Conservation (phyloP, 371 early-diverging fungal genomes). For the Zancudomyces culisetae region DNA sequence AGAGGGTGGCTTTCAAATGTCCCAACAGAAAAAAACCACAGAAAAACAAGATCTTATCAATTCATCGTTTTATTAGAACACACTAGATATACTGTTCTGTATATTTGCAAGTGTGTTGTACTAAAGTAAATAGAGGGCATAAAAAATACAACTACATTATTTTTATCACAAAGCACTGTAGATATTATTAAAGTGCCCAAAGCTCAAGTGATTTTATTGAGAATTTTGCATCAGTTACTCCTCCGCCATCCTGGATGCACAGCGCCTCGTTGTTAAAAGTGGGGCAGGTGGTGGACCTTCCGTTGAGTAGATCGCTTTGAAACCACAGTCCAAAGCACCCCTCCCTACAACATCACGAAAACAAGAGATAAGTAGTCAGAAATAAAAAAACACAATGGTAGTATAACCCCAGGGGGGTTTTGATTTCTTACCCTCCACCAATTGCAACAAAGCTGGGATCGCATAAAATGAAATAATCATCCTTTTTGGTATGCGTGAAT, state of each 20-base stretch:
- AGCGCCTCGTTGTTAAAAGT: constrained; percentile 76
- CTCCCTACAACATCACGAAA: constrained; percentile 17
- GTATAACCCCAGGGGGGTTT: neutral
- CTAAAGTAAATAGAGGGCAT: no score
- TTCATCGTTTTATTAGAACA: no score
- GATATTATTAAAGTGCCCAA: constrained; percentile 23
- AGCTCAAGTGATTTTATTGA: constrained; percentile 16
- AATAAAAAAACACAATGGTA: neutral
- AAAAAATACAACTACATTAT: no score
- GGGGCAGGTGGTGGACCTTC: constrained; percentile 56
- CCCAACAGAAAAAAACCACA: no score
- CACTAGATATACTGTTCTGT: no score
- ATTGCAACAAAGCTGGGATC: constrained; percentile 70
- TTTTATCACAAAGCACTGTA: no score
- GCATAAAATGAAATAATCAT: constrained; percentile 72
- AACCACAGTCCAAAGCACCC: constrained; percentile 68
- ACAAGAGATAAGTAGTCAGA: neutral
- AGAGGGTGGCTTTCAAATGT: no score
- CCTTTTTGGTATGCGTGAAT: constrained; percentile 68
- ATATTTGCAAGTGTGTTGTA: no score
- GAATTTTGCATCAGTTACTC: constrained; percentile 21
- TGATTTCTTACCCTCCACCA: constrained; percentile 59
- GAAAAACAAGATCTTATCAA: no score
- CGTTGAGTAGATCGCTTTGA: constrained; percentile 63
- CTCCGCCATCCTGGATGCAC: constrained; percentile 9